Conservation (phyloP, 352 stramenopile genomes). For the Pythium sp. region DNA sequence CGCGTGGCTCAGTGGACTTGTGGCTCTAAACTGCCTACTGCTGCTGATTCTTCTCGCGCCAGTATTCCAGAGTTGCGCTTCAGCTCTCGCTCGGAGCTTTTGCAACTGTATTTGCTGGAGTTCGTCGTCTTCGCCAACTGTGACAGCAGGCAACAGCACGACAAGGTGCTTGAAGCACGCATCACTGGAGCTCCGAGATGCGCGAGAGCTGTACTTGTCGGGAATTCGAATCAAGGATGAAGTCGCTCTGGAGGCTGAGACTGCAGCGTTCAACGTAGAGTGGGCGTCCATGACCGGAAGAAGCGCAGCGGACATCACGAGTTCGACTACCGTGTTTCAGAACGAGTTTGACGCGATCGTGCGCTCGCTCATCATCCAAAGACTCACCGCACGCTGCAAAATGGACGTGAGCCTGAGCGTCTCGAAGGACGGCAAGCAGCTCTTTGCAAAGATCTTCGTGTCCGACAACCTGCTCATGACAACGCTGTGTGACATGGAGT, state of each 20-base stretch:
- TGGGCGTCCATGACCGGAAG: constrained; percentile 23
- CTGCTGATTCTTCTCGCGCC: constrained; percentile 22
- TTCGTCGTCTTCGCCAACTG: neutral
- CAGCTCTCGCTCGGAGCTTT: neutral
- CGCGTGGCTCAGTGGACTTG: constrained; percentile 19
- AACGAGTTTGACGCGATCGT: constrained; percentile 65
- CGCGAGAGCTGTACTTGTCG: constrained; percentile 23
- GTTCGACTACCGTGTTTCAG: constrained; percentile 22
- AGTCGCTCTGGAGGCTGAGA: constrained; percentile 8
- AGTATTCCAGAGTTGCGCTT: constrained; percentile 1
- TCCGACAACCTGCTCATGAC: constrained; percentile 65
- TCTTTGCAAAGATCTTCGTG: constrained; percentile 51
- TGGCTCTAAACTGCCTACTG: constrained; percentile 13
- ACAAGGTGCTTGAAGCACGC: neutral
- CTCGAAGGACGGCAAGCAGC: constrained; percentile 37
- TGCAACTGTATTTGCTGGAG: constrained; percentile 4
- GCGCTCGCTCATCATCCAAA: constrained; percentile 48
- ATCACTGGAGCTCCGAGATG: constrained; percentile 19
- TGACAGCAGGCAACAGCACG: neutral
- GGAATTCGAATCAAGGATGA: constrained; percentile 20
- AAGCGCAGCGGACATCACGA: neutral
- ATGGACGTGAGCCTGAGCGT: constrained; percentile 60
- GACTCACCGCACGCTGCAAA: constrained; percentile 45
- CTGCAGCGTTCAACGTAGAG: constrained; percentile 23
- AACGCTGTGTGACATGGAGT: constrained; percentile 48